Evolutionary conservation across 1,139 yeast species (phyloP).

Genomic region (Lodderomyces pseudojiufengensis): DNA sequence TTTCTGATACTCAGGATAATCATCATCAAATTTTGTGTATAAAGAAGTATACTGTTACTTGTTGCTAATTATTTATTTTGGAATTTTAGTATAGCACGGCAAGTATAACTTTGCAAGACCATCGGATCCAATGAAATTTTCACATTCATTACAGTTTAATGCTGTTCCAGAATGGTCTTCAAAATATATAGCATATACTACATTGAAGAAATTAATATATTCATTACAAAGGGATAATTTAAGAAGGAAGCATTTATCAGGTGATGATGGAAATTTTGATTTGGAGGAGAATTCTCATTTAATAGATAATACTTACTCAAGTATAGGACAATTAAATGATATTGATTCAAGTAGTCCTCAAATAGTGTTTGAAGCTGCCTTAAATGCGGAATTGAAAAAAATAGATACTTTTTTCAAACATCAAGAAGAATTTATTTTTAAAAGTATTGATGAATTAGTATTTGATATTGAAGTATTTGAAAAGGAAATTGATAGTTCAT

Average conservation of each 20-base stretch:
- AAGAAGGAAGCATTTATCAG: slow-evolving; percentile 19
- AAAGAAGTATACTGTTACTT: too few relatives aligned
- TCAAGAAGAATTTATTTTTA: slow-evolving; percentile 48
- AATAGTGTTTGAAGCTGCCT: slow-evolving; percentile 47
- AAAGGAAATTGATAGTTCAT: slow-evolving; percentile 22
- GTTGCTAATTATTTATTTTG: too few relatives aligned
- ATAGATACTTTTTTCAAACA: slow-evolving; percentile 57
- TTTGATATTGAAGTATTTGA: slow-evolving; percentile 49
- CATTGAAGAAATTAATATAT: slow-evolving; percentile 60
- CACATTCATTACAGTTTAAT: slow-evolving; percentile 67
- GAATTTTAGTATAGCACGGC: too few relatives aligned
- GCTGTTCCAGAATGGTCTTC: slow-evolving; percentile 80
- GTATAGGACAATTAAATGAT: slow-evolving; percentile 18
- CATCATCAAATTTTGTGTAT: too few relatives aligned
- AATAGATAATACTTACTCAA: slow-evolving; percentile 21
- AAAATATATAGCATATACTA: slow-evolving; percentile 62
- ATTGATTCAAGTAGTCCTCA: slow-evolving; percentile 23
- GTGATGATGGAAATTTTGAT: slow-evolving; percentile 24
- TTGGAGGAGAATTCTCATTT: slow-evolving; percentile 24
- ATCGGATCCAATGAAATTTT: slow-evolving; percentile 75
- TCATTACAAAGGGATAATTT: slow-evolving; percentile 59
- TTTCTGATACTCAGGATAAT: too few relatives aligned
- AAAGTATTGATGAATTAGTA: slow-evolving; percentile 48
- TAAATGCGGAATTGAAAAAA: slow-evolving; percentile 53
- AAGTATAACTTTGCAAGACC: too few relatives aligned